Percentiles rank a stretch among this genome's conserved stretches.
phyloP scores from a whole-genome alignment of 306 rosid species.

The Vigna hirtella region DNA sequence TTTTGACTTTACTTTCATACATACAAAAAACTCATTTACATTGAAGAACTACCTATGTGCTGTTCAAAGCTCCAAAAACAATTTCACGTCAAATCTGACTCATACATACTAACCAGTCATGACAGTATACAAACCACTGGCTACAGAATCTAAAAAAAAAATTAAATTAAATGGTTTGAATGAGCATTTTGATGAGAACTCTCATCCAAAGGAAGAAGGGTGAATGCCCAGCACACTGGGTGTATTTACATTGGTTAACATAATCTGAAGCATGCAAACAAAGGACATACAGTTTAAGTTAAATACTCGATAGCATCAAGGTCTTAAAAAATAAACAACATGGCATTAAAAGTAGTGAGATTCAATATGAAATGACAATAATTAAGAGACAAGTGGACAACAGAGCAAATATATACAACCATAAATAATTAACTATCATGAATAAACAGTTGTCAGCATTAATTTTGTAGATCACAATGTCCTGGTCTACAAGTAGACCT shows the following conservation, averaged over 20 bases:
- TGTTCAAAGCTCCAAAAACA: slow-evolving; percentile 17
- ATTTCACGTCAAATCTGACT: slow-evolving; percentile 9
- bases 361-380: background rate
- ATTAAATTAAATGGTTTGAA: background rate
- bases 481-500: slow-evolving; percentile 12
- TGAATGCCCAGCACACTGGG: background rate
- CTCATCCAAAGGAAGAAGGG: background rate
- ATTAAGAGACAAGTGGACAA: background rate
- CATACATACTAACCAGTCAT: background rate
- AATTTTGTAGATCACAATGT: slow-evolving; percentile 19
- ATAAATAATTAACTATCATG: slow-evolving; percentile 21
- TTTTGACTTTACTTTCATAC: background rate
- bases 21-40: background rate
- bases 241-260: background rate
- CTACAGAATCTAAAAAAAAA: slow-evolving; percentile 18
- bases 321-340: no score
- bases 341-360: background rate
- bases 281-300: background rate
- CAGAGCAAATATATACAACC: background rate
- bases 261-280: background rate
- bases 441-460: slow-evolving; percentile 15
- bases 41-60: background rate
- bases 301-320: background rate
- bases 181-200: background rate
- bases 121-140: slow-evolving; percentile 2